These are phyloP conservation scores for Lactarius trivialis DNA, from an alignment of 768 basidiomycete genomes.

Conservation along the genomic window DNA sequence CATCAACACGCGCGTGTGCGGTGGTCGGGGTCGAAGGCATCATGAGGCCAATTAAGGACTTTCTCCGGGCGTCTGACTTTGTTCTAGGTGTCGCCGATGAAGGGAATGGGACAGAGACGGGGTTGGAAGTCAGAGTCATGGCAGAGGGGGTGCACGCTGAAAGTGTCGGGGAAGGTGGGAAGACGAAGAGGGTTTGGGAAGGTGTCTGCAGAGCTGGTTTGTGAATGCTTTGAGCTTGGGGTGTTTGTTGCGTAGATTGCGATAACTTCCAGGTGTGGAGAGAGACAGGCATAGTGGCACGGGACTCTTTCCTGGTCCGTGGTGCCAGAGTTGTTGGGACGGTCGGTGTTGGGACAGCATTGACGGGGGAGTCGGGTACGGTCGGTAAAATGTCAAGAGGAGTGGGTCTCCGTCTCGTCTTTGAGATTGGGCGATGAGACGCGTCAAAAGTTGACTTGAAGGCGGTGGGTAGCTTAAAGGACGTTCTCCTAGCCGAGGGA, in stretches of 20 bases:
- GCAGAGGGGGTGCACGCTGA: conserved; percentile 67
- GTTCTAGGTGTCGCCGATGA: conserved; percentile 60
- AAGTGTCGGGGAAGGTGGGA: conserved; percentile 66
- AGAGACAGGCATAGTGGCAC: conserved; percentile 50
- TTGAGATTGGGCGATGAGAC: conserved; percentile 30
- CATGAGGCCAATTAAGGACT: conserved; percentile 68
- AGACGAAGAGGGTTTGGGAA: conserved; percentile 81
- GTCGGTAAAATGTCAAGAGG: conserved; percentile 58
- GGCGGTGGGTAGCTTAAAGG: conserved; percentile 35
- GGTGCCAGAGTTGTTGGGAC: conserved; percentile 23
- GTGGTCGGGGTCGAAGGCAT: conserved; percentile 69
- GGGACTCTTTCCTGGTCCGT: conserved; percentile 48
- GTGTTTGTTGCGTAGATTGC: conserved; percentile 22
- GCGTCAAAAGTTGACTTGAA: conserved; percentile 46
- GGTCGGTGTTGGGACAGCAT: conserved; percentile 38
- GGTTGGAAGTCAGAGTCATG: conserved; percentile 69
- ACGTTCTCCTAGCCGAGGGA: conserved; percentile 15
- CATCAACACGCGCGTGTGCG: conserved; percentile 78
- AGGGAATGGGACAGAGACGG: conserved; percentile 49
- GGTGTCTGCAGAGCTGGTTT: conserved; percentile 39
- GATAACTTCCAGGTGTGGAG: conserved; percentile 39
- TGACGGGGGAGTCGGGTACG: conserved; percentile 67
- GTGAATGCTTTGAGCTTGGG: conserved; percentile 25
- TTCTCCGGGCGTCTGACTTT: conserved; percentile 56
- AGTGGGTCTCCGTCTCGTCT: conserved; percentile 54